phyloP scores from a whole-genome alignment of 2,329 filamentous ascomycete genomes.

The Aspergillus sp. region DNA sequence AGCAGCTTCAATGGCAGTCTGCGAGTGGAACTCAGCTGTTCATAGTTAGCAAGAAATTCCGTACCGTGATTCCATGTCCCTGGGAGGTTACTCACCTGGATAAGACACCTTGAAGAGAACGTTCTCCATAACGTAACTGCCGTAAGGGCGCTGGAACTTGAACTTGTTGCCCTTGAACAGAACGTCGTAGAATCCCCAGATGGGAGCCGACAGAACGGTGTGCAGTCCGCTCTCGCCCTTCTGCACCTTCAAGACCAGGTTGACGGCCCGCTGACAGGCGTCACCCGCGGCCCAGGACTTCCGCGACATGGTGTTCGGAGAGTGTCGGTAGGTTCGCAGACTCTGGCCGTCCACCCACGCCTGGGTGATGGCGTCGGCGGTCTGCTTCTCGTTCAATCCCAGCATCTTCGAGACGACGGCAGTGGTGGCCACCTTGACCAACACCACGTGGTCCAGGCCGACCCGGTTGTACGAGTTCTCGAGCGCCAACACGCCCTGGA shows the following conservation, averaged over 20 bases:
- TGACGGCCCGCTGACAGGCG: constrained; percentile 92
- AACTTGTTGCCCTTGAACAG: constrained; percentile 96
- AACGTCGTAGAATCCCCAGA: constrained; percentile 99
- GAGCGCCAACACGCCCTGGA: constrained; percentile 93
- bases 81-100: constrained; percentile 62
- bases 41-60: no score
- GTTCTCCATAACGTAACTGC: constrained; percentile 99
- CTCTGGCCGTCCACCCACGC: constrained; percentile 97
- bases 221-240: constrained; percentile 89
- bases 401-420: constrained; percentile 96
- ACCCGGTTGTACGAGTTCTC: constrained; percentile 99
- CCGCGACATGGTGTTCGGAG: constrained; percentile 98
- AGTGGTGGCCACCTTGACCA: constrained; percentile 95
- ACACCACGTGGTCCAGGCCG: constrained; percentile 92
- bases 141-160: constrained; percentile 92
- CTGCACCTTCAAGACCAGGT: constrained; percentile 84
- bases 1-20: constrained; percentile 94
- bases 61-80: not conserved
- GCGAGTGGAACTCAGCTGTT: constrained; percentile 91
- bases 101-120: constrained; percentile 99
- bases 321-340: constrained; percentile 94
- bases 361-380: constrained; percentile 91
- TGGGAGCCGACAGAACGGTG: constrained; percentile 86
- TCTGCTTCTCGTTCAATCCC: constrained; percentile 84
- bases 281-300: constrained; percentile 99